These are phyloP conservation scores for Angomonas deanei DNA, from an alignment of 208 protist genomes.

Conservation along the genomic window DNA sequence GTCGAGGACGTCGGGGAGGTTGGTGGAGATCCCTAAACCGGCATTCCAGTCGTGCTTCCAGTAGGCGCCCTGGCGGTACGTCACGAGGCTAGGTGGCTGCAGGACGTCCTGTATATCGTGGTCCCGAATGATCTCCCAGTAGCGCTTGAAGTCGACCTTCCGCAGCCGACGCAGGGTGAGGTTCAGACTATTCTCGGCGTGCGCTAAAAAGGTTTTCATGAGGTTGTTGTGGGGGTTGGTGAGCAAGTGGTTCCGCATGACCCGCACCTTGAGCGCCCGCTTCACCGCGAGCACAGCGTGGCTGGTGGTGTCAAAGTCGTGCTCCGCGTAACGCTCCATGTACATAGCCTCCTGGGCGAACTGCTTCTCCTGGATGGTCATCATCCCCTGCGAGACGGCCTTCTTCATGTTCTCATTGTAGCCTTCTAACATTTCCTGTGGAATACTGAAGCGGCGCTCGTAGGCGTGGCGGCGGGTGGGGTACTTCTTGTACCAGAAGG, in stretches of 20 bases:
- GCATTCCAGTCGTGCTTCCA: slow-evolving; percentile 90
- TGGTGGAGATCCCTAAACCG: slow-evolving; percentile 80
- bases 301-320: slow-evolving; percentile 88
- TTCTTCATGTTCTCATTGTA: slow-evolving; percentile 77
- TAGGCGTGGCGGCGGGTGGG: slow-evolving; percentile 88
- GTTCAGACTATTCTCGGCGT: slow-evolving; percentile 73
- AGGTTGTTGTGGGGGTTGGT: slow-evolving; percentile 92
- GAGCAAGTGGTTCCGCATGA: slow-evolving; percentile 84
- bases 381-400: slow-evolving; percentile 73
- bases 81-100: slow-evolving; percentile 82
- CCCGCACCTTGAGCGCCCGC: slow-evolving; percentile 75
- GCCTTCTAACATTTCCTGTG: slow-evolving; percentile 85
- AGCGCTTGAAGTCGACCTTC: slow-evolving; percentile 86
- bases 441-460: slow-evolving; percentile 85
- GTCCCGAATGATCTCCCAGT: slow-evolving; percentile 91
- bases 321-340: slow-evolving; percentile 89
- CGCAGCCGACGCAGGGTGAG: slow-evolving; percentile 76
- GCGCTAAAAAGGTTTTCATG: slow-evolving; percentile 73
- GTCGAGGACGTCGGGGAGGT: slow-evolving; percentile 80
- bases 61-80: slow-evolving; percentile 81
- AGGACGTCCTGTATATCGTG: slow-evolving; percentile 89
- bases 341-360: slow-evolving; percentile 87
- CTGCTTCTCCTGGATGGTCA: slow-evolving; percentile 85
- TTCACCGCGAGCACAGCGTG: slow-evolving; percentile 83
- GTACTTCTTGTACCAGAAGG: slow-evolving; percentile 93